Evolutionary conservation across 192 early-diverging fungal genomes (phyloP), one percentile per base, ranked within the genome.

Genomic region (Backusella tarrabulga): DNA sequence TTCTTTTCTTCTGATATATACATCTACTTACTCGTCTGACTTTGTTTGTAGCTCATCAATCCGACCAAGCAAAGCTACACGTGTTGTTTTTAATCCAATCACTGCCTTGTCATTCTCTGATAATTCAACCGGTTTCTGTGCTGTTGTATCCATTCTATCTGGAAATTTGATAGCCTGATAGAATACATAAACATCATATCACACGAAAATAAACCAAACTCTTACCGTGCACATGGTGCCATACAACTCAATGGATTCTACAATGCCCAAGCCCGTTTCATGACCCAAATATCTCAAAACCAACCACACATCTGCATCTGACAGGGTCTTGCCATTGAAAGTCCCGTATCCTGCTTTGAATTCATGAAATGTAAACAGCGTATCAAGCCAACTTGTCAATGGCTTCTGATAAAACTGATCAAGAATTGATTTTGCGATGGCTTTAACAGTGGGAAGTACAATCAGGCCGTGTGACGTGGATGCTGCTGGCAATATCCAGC

Each of bases 91-190:
- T 6, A 93, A 80, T 35, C 77, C 81, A 23, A 91, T 74, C 29
- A 93, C 86, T 3, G 90, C 90, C 36, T 85, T 80, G 73, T 93
- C 92, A 3, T 83, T 80, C 19, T 79, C 73, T 8, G 89, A 86
- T 34, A 93, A 85, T 52, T 85, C 80, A 46, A 68, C 76, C 6
- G 21, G 11, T 1, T 40, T 34, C 17, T 42, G 71, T 19, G n/a
- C 19, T 32, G 34, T 15, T 14, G 67, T 70, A 34, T 68, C 74
- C 15, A 40, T 41, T 32, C 56, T 78, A 35, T 68, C 66, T 32
- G 73, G 67, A 60, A 76, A 80, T 68, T 77, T 77, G 54, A 77
- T 52, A 8, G 75, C 77, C 76, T 81, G 56, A 34, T 17, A 29
- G 0, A 3, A 40, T 67, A 71, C 56, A 5, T 35, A 34, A 34